Percentiles rank a stretch among this genome's conserved stretches.
Evolutionary conservation across 2,329 filamentous ascomycete genomes (phyloP).

Genomic region (Aspergillus sp.): DNA sequence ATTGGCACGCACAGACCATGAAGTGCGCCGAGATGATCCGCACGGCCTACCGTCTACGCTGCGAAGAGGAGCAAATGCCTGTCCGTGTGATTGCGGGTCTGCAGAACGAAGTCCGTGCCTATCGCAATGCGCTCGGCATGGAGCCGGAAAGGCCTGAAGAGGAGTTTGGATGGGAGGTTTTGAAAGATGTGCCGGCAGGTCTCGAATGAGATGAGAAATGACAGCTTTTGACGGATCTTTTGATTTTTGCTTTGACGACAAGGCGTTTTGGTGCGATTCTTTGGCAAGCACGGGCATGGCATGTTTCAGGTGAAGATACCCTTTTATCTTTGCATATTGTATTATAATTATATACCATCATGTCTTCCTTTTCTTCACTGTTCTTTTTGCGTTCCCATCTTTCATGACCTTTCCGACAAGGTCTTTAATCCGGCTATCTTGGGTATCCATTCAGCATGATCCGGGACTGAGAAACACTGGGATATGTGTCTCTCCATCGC

Average conservation of each 20-base stretch:
- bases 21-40: conserved; percentile 51
- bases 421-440: neutral
- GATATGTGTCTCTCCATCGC: neutral
- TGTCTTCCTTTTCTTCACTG: neutral
- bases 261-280: conserved; percentile 25
- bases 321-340: conserved; percentile 21
- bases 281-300: conserved; percentile 13
- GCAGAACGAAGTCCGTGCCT: conserved; percentile 50
- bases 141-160: conserved; percentile 49
- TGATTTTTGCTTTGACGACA: conserved; percentile 7
- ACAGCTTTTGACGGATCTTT: conserved; percentile 13
- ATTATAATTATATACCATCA: conserved; percentile 10
- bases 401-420: neutral
- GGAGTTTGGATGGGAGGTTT: conserved; percentile 50
- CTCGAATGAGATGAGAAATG: conserved; percentile 31
- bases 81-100: conserved; percentile 46
- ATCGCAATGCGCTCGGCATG: conserved; percentile 49
- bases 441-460: neutral
- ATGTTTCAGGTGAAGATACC: conserved; percentile 26
- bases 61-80: conserved; percentile 48
- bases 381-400: neutral
- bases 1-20: conserved; percentile 50
- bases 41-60: conserved; percentile 47
- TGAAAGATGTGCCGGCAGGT: conserved; percentile 43
- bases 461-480: neutral